These are phyloP conservation scores for Fusarium staphyleae DNA, from an alignment of 2,329 filamentous ascomycete species.

Conservation along the genomic window DNA sequence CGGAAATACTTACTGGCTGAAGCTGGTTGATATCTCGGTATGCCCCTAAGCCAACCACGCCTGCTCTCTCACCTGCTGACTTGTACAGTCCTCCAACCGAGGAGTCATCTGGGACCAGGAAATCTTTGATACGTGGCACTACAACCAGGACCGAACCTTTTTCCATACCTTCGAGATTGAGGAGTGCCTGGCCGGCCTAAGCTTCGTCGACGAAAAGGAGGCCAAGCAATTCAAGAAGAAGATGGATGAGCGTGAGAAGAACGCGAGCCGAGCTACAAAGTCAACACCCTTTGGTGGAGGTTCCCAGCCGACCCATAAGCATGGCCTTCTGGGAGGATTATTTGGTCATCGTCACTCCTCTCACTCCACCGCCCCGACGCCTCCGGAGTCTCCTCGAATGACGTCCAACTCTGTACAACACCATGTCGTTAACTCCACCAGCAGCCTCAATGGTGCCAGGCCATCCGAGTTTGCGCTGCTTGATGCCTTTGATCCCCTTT, in stretches of 20 bases:
- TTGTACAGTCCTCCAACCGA: conserved; percentile 70
- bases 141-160: conserved; percentile 97
- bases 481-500: conserved; percentile 69
- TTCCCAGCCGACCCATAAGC: conserved; percentile 50
- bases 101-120: conserved; percentile 98
- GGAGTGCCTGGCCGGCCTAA: conserved; percentile 86
- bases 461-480: conserved; percentile 63
- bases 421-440: conserved; percentile 51
- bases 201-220: conserved; percentile 96
- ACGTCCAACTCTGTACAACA: conserved; percentile 48
- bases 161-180: conserved; percentile 98
- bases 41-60: conserved; percentile 18
- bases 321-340: conserved; percentile 64
- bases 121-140: conserved; percentile 92
- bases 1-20: conserved; percentile 96
- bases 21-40: conserved; percentile 96
- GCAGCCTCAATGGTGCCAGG: conserved; percentile 55
- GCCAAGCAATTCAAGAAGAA: conserved; percentile 97
- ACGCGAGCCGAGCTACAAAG: conserved; percentile 86
- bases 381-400: conserved; percentile 63
- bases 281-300: conserved; percentile 75
- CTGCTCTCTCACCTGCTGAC: conserved; percentile 26
- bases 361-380: conserved; percentile 61
- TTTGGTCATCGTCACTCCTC: conserved; percentile 69
- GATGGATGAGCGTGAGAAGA: conserved; percentile 95